Base-by-base conservation (phyloP, 2,329 filamentous ascomycete species). In the Trichoderma asperellum region DNA sequence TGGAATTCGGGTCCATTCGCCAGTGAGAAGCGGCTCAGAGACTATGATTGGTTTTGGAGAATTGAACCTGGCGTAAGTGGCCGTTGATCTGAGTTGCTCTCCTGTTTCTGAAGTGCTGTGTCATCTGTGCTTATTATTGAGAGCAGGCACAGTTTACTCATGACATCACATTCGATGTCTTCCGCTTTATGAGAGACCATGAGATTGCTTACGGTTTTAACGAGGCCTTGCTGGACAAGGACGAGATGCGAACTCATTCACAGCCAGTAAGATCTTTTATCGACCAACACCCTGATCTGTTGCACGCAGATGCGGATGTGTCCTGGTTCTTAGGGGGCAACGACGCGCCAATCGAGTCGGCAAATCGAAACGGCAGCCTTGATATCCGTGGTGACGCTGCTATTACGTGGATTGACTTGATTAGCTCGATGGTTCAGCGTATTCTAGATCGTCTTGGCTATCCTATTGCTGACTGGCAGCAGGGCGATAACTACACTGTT, bases 1-100 rank as follows among this genome's bases (percentile, higher is more conserved):
- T 96, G 92, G 92, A 94, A 94, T 79, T 91, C 89, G 72, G 92
- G 92, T 68, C 84, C 92, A 76, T 95, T 96, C 83, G 93, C 93
- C 78, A 87, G 90, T 68, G 92, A 96, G 78, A 88, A 90, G 0
- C 89, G 90, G 2, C 85, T 96, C 57, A 82, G 86, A 69, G 72
- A 82, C 29, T 88, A 87, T 71, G 83, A 88, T 67, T 89, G 84
- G 82, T 89, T 87, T 75, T 88, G 86, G 87, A 83, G 84, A 71
- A 83, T 89, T 12, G 86, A 89, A 73, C 87, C 87, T 59, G 86
- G 87, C 68, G 87, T 88, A 78, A 82, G 84, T 79, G 37, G 5
- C n/a, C 11, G 5, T 6, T 5, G 7, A 7, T 14, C 6, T 40
- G 24, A 24, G 2, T 16, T 16, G 2, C 12, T n/a, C 2, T 11